Percentiles rank a stretch among this genome's conserved stretches.
Evolutionary conservation across 257 asterid genomes (phyloP).

Genomic region (Primulina tabacum): DNA sequence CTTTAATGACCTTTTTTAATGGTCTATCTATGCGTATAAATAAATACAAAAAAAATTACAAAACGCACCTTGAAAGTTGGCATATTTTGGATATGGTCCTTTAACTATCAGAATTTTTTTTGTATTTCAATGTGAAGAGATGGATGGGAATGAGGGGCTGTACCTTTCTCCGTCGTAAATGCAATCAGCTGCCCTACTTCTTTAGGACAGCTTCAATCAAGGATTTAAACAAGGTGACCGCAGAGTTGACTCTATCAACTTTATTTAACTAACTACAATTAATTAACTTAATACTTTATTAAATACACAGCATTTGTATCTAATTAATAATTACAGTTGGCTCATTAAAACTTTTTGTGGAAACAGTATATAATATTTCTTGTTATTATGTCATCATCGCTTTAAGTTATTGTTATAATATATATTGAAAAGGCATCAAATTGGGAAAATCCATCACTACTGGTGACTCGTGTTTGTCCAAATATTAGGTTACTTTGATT

Average conservation of each 20-base stretch:
- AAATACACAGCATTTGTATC: no score
- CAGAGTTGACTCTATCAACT: not conserved
- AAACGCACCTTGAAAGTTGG: no score
- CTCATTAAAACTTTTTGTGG: not conserved
- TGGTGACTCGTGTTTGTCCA: not conserved
- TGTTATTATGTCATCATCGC: not conserved
- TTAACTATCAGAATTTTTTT: no score
- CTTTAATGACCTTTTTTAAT: no score
- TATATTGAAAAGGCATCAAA: not conserved
- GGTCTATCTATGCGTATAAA: no score
- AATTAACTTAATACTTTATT: no score
- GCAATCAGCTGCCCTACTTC: not conserved
- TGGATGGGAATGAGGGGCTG: not conserved
- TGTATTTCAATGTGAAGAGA: no score
- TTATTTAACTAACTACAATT: not conserved
- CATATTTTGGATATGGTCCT: no score
- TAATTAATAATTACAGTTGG: not conserved
- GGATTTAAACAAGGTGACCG: not conserved
- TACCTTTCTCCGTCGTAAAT: not conserved
- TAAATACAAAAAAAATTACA: no score
- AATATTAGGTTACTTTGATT: no score
- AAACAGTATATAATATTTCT: no score
- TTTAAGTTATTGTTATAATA: no score
- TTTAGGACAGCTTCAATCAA: not conserved
- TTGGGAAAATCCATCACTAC: not conserved